Percentiles rank a stretch among this genome's conserved stretches.
Evolutionary conservation across 352 stramenopile genomes (phyloP).

Genomic region (Phytopythium litorale): DNA sequence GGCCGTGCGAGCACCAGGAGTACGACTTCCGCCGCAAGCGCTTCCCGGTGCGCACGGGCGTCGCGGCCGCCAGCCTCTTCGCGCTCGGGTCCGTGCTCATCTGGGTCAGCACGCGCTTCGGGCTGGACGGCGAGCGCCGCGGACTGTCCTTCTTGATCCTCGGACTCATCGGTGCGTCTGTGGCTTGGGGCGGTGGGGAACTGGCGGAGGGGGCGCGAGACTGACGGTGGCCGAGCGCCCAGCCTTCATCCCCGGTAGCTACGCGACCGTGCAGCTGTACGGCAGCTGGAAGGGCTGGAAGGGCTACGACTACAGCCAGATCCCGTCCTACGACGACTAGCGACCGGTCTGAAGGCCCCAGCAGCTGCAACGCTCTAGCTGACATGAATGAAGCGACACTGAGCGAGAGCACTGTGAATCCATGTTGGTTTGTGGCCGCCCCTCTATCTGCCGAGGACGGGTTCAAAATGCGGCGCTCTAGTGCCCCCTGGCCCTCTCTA

Average conservation of each 20-base stretch:
- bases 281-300: constrained; percentile 81
- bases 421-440: too few species aligned
- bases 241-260: constrained; percentile 85
- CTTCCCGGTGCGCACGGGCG: constrained; percentile 72
- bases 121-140: constrained; percentile 66
- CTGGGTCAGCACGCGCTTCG: constrained; percentile 71
- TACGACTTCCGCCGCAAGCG: constrained; percentile 38
- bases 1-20: constrained; percentile 8
- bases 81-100: constrained; percentile 67
- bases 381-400: too few species aligned
- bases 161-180: constrained; percentile 61
- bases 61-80: constrained; percentile 72
- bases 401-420: too few species aligned
- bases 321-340: constrained; percentile 82
- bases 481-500: too few species aligned
- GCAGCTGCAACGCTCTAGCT: too few species aligned
- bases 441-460: too few species aligned
- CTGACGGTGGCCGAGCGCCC: neutral
- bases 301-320: constrained; percentile 80
- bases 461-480: too few species aligned
- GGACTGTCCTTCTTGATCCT: constrained; percentile 78
- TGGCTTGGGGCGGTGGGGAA: too few species aligned
- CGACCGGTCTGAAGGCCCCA: neutral
- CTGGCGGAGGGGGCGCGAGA: too few species aligned
- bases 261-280: constrained; percentile 76